A percentile compares a stretch with the other conserved stretches of the same genome.
Evolutionary conservation across 2,329 filamentous ascomycete species (phyloP).

Genomic region (Conoideocrella luteorostrata): DNA sequence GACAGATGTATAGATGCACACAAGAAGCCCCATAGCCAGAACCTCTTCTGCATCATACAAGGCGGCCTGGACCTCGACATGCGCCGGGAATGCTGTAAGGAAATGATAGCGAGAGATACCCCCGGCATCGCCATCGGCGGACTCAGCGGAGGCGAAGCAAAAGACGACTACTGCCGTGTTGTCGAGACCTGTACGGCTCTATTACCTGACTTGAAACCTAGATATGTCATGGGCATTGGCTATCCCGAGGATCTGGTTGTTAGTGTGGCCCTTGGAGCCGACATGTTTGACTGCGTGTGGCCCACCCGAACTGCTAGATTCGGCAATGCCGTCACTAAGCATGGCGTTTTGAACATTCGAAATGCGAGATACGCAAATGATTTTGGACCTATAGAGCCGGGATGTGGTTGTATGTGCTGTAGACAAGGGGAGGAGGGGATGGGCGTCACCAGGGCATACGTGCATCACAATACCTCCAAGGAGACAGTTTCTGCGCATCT

Average conservation of each 20-base stretch:
- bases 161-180: slow-evolving; percentile 85
- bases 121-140: slow-evolving; percentile 96
- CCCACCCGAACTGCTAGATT: slow-evolving; percentile 93
- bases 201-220: slow-evolving; percentile 84
- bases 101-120: slow-evolving; percentile 86
- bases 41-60: slow-evolving; percentile 98
- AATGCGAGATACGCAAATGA: slow-evolving; percentile 70
- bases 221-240: slow-evolving; percentile 98
- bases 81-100: slow-evolving; percentile 71
- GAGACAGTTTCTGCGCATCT: slow-evolving; percentile 85
- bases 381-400: slow-evolving; percentile 76
- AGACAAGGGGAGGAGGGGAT: slow-evolving; percentile 61
- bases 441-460: slow-evolving; percentile 79
- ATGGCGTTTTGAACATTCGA: slow-evolving; percentile 78
- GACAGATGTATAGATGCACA: slow-evolving; percentile 92
- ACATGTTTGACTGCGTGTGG: slow-evolving; percentile 99
- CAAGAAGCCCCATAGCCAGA: slow-evolving; percentile 74
- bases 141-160: slow-evolving; percentile 89
- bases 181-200: slow-evolving; percentile 79
- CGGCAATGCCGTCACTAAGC: slow-evolving; percentile 81
- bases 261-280: slow-evolving; percentile 85
- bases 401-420: slow-evolving; percentile 77
- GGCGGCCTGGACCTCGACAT: slow-evolving; percentile 86
- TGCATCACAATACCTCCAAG: slow-evolving; percentile 87
- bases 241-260: slow-evolving; percentile 96